These are phyloP conservation scores for Xylariaceae sp. DNA, from an alignment of 2,329 filamentous ascomycete species.

Conservation along the genomic window DNA sequence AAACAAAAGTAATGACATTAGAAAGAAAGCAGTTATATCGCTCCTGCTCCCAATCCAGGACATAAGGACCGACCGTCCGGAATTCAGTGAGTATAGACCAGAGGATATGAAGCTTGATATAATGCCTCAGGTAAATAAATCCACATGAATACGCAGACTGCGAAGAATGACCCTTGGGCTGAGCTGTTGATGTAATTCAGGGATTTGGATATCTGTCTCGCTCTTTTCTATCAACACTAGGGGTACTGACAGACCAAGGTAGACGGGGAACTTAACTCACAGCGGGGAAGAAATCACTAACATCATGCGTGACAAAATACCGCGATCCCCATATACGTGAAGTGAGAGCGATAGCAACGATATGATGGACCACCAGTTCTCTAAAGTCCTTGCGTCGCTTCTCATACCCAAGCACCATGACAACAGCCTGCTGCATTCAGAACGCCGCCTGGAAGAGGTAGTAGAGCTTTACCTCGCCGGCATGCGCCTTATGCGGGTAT, in stretches of 20 bases:
- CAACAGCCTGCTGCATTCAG: conserved; percentile 69
- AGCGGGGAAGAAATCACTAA: conserved; percentile 70
- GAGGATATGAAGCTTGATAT: conserved; percentile 56
- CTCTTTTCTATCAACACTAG: too few relatives aligned
- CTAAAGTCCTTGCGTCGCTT: conserved; percentile 70
- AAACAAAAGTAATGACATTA: conserved; percentile 46
- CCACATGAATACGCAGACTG: conserved; percentile 60
- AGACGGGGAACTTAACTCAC: conserved; percentile 15
- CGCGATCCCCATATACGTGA: conserved; percentile 67
- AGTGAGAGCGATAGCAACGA: conserved; percentile 64
- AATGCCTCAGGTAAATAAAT: conserved; percentile 61
- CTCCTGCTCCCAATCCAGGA: conserved; percentile 53
- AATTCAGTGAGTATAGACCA: conserved; percentile 54
- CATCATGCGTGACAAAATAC: conserved; percentile 69
- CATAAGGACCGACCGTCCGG: conserved; percentile 50
- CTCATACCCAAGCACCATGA: conserved; percentile 60
- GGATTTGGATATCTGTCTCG: conserved; percentile 51
- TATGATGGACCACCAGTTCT: conserved; percentile 66
- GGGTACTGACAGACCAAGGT: background rate
- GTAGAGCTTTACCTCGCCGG: conserved; percentile 64
- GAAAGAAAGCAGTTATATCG: conserved; percentile 55
- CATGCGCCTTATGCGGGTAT: conserved; percentile 63
- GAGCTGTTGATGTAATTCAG: conserved; percentile 63
- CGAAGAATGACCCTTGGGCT: conserved; percentile 60
- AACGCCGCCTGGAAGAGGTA: conserved; percentile 70